A percentile compares a stretch with the other conserved stretches of the same genome.
Conservation (phyloP, 768 basidiomycete genomes). For the Pulveroboletus sp. region DNA sequence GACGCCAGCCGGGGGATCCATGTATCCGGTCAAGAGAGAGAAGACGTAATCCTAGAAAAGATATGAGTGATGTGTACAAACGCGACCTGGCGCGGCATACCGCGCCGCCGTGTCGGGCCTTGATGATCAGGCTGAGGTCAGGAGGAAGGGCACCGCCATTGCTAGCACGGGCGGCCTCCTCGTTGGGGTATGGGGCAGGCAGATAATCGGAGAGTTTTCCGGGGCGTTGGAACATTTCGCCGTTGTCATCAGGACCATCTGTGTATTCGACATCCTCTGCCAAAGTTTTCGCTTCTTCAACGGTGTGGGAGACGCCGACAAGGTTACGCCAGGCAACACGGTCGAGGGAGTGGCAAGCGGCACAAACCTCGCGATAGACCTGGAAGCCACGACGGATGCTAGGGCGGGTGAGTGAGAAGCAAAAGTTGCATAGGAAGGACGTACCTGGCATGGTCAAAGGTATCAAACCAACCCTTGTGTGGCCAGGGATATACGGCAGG, state of each 20-base stretch:
- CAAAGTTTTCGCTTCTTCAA: slow-evolving; percentile 82
- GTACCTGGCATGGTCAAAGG: slow-evolving; percentile 96
- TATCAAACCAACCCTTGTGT: slow-evolving; percentile 83
- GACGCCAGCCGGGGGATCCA: slow-evolving; percentile 93
- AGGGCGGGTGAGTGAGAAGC: slow-evolving; percentile 9
- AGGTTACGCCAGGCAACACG: slow-evolving; percentile 99
- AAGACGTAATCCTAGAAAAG: slow-evolving; percentile 86
- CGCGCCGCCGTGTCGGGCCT: slow-evolving; percentile 95
- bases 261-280: slow-evolving; percentile 97
- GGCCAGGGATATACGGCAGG: slow-evolving; percentile 86
- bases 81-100: slow-evolving; percentile 47
- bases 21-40: slow-evolving; percentile 94
- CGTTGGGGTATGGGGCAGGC: slow-evolving; percentile 94
- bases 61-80: slow-evolving; percentile 1
- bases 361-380: slow-evolving; percentile 99
- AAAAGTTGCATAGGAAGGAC: slow-evolving; percentile 25
- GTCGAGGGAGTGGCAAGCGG: slow-evolving; percentile 98
- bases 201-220: slow-evolving; percentile 98
- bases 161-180: slow-evolving; percentile 92
- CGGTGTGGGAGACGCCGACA: slow-evolving; percentile 96
- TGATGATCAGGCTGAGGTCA: slow-evolving; percentile 94
- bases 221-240: slow-evolving; percentile 98
- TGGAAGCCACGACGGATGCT: slow-evolving; percentile 95
- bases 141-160: slow-evolving; percentile 97
- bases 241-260: slow-evolving; percentile 91